Evolutionary conservation across 495 filamentous ascomycete genomes (phyloP), one percentile per base, ranked within the genome.

Genomic region (Penicillium cinerascens): DNA sequence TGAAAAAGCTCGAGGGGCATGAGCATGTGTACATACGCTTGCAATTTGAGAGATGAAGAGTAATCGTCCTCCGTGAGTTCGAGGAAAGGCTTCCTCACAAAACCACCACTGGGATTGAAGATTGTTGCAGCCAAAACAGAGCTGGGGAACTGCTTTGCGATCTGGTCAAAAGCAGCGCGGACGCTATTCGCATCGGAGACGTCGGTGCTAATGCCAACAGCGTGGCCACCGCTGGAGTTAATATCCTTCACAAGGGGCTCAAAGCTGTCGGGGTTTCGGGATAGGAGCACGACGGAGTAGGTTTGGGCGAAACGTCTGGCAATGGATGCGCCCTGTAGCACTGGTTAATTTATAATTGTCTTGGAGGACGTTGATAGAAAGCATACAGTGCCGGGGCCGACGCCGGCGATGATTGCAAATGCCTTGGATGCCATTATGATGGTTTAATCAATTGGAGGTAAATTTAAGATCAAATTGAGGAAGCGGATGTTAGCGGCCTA

Each of bases 21-120:
- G 10, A 38, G n/a, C n/a, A n/a, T n/a, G 25, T 38, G 40, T 35
- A 76, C 81, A 42, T 75, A 90, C 86, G 77, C 82, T 59, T 86
- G 87, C 18, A 76, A 72, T 8, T 75, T 63, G 36, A 82, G 80
- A 2, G 81, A 76, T 3, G 46, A 57, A 11, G 79, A 64, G 55
- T 89, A 87, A 22, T 93, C 88, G 17, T 83, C 79, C 36, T 80
- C 68, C 0, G 70, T 82, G 42, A 88, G 49, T 53, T 95, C 91
- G 16, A 96, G 71, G 61, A 97, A 95, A 2, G 90, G 88, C 73
- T 92, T 93, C 35, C 80, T 73, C 6, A 83, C 73, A 52, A 89
- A 87, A 2, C 82, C 78, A 25, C 80, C 85, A 3, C 78, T 79
- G n/a, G 85, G 83, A 63, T 97, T 96, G 65, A 88, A 96, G 5